These are phyloP conservation scores for Aspergillus nomiae DNA, from an alignment of 2,329 filamentous ascomycete species.

Conservation along the genomic window DNA sequence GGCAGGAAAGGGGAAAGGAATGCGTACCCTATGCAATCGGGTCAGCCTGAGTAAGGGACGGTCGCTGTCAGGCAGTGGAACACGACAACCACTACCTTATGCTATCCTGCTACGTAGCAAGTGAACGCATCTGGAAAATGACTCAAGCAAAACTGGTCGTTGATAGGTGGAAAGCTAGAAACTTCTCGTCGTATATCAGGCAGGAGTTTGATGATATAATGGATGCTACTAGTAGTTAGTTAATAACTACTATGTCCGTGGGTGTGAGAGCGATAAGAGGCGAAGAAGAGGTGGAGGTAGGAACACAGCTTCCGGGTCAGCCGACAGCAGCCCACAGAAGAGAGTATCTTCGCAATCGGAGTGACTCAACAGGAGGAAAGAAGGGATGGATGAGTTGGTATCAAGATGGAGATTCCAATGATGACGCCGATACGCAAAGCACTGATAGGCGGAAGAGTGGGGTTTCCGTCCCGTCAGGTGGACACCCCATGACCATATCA, in stretches of 20 bases:
- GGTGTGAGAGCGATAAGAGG: background rate
- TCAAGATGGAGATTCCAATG: background rate
- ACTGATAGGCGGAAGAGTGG: slow-evolving; percentile 23
- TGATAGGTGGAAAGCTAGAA: background rate
- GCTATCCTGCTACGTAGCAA: slow-evolving; percentile 4
- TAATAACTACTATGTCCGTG: background rate
- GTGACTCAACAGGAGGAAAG: background rate
- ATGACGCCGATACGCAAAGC: slow-evolving; percentile 17
- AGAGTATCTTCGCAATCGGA: background rate
- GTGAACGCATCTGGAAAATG: slow-evolving; percentile 8
- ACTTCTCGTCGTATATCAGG: background rate
- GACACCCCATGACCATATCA: slow-evolving; percentile 10
- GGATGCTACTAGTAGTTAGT: background rate
- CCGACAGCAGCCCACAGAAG: background rate
- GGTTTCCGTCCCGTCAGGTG: slow-evolving; percentile 21
- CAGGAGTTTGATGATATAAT: background rate
- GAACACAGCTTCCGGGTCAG: background rate
- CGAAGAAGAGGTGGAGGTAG: background rate
- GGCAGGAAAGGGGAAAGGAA: slow-evolving; percentile 17
- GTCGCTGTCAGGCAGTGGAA: slow-evolving; percentile 19
- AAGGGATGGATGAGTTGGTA: background rate
- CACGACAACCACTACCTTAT: slow-evolving; percentile 5
- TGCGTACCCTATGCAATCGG: slow-evolving; percentile 13
- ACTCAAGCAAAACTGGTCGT: background rate
- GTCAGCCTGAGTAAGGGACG: slow-evolving; percentile 24